Conservation (phyloP, 164 flowering plant genomes). For the Piper betle region DNA sequence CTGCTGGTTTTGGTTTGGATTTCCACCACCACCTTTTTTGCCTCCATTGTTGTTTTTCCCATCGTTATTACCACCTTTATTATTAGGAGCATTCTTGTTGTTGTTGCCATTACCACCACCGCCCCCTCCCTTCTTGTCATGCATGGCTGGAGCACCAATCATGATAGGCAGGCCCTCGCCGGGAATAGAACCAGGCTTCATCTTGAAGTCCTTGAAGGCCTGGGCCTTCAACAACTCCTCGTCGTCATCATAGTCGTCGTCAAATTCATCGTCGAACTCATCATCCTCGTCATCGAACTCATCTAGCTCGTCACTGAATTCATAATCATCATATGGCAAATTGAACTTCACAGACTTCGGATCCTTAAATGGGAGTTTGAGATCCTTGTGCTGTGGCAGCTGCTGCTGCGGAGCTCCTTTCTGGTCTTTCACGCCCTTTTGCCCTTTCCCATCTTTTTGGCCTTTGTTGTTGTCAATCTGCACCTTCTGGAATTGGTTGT, state of each 20-base stretch:
- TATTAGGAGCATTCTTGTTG: constrained; percentile 12
- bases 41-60: constrained; percentile 26
- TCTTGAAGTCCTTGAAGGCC: constrained; percentile 5
- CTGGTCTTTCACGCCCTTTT: constrained; percentile 35
- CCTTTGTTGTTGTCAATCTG: constrained; percentile 45
- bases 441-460: constrained; percentile 30
- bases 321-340: constrained; percentile 42
- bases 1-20: constrained; percentile 14
- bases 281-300: constrained; percentile 31
- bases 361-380: constrained; percentile 30
- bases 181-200: constrained; percentile 11
- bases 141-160: constrained; percentile 7
- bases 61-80: constrained; percentile 12
- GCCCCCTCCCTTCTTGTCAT: constrained; percentile 26
- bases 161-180: constrained; percentile 5
- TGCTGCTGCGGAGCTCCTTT: constrained; percentile 20
- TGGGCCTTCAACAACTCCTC: constrained; percentile 15
- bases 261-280: constrained; percentile 35
- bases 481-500: constrained; percentile 55
- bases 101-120: constrained; percentile 5
- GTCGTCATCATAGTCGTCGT: constrained; percentile 23
- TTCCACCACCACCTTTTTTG: constrained; percentile 32
- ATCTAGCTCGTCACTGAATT: constrained; percentile 29
- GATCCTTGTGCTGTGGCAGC: constrained; percentile 41
- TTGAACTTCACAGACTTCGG: constrained; percentile 51